Evolutionary conservation across 1,139 yeast species (phyloP), one percentile per base, ranked within the genome.

Genomic region (Yamadazyma sp.): DNA sequence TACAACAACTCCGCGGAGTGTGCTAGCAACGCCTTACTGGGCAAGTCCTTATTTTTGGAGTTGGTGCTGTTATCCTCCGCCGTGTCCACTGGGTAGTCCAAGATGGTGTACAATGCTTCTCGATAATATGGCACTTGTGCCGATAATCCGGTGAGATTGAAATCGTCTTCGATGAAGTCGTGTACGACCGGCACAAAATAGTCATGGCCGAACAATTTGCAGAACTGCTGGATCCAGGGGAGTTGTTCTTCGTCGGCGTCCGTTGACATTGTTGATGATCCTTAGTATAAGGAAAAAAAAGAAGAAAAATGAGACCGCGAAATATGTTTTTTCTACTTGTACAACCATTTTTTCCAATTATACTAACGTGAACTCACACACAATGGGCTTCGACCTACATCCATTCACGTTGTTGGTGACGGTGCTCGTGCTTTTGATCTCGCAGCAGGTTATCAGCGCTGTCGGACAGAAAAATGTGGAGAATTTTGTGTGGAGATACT

Each of bases 131-230:
- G 96, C 4, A 92, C 96, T 48, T 86, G 81, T 54, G 82, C 78
- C 22, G 87, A 77, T 42, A 92, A 73, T 2, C 98, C 98, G 1
- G 98, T 91, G 53, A 92, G 73, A 58, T 92, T 92, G 71, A 92
- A 92, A 54, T 92, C 98, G 62, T 92, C 99, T 55, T 91, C 97
- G 48, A 92, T 88, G 59, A 89, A 92, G 39, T 89, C 97, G 42
- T 87, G 92, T 1, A 91, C 77, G 15, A 92, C 96, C 46, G 92
- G 95, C 28, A 92, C 95, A 62, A 89, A 89, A 61, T 83, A 91
- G 56, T 92, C 97, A 58, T 89, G 95, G 17, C 96, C 96, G 55
- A 86, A 87, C 49, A 83, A 73, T 33, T 87, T 79, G 59, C 97
- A 89, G 62, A 84, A 91, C 54, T 86, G 87, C 47, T 87, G 79